Evolutionary conservation across 345 rosid species (phyloP), one percentile per base, ranked within the genome.

Genomic region (Heritiera fomes): DNA sequence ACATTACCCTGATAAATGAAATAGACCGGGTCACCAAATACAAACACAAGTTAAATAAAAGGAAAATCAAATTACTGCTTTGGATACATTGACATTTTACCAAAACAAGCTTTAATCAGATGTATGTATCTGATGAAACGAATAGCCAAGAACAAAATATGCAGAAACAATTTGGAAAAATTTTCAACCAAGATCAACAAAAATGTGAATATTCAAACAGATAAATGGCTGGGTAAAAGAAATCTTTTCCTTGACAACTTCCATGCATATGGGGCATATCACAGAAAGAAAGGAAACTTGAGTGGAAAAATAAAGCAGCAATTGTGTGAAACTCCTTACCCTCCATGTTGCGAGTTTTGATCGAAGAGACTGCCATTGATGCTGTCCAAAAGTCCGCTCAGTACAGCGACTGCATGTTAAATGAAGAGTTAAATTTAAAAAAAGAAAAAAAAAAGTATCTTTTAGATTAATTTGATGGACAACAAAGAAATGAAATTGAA

Each of bases 291-390:
- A 62, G 45, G 20, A 59, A 28, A 43, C 20, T 41, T 0, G 12
- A 59, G 67, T 23, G 20, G 43, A 59, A n/a, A 43, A 63, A 32
- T 7, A 41, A 50, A 47, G 59, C n/a, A 60, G 28, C 12, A 6
- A 5, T 50, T 0, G 20, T 46, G 18, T n/a, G 18, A 73, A 77
- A 69, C 38, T 49, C 61, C 68, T 84, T 87, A 94, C 99, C 96
- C 84, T 86, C 98, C 98, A 92, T 18, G 87, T 82, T 49, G 88
- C 90, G 28, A 95, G 91, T 85, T 91, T 95, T 80, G 84, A 59
- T 77, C 92, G 83, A 71, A 93, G 94, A 23, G 69, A 79, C 73
- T 81, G 88, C 98, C 98, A 95, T 53, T 93, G 97, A 4, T 77
- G 86, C 78, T 78, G 85, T 61, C 92, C 97, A 85, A 93, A 93